Conservation (phyloP, 441 rosid species). For the Manihot esculenta region DNA sequence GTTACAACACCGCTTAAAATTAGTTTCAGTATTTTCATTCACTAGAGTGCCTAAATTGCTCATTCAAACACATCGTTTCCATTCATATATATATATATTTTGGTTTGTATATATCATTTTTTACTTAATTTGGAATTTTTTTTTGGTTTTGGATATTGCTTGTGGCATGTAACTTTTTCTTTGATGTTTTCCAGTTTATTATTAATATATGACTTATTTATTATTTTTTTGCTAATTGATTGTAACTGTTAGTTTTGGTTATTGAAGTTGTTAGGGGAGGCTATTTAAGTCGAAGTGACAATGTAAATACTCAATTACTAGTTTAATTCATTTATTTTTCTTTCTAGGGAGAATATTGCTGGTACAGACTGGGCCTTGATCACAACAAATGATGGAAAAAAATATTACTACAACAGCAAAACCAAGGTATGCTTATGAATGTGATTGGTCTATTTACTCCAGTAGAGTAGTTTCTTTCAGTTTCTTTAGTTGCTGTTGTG, state of each 20-base stretch:
- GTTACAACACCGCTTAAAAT: not conserved
- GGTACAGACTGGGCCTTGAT: slow-evolving; percentile 93
- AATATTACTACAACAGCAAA: slow-evolving; percentile 86
- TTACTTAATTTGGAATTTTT: too few relatives aligned
- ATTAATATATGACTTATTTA: too few relatives aligned
- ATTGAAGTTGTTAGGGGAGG: not conserved
- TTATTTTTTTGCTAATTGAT: not conserved
- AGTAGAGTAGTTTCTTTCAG: slow-evolving; percentile 5
- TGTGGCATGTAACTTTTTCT: not conserved
- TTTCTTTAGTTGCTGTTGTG: not conserved
- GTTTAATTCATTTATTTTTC: slow-evolving; percentile 14
- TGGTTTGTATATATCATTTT: too few relatives aligned
- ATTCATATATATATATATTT: too few relatives aligned
- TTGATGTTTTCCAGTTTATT: too few relatives aligned
- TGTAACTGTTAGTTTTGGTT: slow-evolving; percentile 4
- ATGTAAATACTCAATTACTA: not conserved
- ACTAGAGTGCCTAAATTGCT: not conserved
- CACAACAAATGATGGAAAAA: slow-evolving; percentile 86
- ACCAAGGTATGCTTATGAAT: slow-evolving; percentile 57
- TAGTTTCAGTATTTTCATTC: not conserved
- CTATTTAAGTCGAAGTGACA: not conserved
- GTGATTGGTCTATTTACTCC: not conserved
- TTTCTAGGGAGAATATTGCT: slow-evolving; percentile 71
- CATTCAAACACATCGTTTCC: not conserved
- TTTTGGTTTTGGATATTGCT: too few relatives aligned